Evolutionary conservation across 1,284 basidiomycete genomes (phyloP), one percentile per base, ranked within the genome.

Genomic region (Wolfiporia cocos): DNA sequence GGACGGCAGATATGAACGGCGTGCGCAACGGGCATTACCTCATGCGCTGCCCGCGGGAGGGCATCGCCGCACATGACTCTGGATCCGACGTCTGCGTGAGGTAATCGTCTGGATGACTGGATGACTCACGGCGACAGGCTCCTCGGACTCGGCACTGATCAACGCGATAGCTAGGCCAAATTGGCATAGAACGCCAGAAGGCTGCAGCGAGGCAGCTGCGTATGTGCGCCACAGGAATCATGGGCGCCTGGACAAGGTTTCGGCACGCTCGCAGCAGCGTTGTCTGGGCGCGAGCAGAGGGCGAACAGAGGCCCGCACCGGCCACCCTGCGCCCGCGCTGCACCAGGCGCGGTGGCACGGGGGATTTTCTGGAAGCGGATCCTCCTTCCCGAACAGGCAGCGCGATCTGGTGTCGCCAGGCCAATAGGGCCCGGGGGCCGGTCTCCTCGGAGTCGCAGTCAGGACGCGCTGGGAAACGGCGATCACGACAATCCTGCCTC

Each of bases 401-500:
- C n/a, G n/a, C n/a, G n/a, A n/a, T n/a, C n/a, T n/a, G n/a, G n/a
- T n/a, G n/a, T n/a, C n/a, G n/a, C 20, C 30, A 20, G 29, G 19
- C 19, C 18, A 31, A 18, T 36, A 21, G 29, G 24, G 18, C 31
- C 42, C 34, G 34, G 32, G 24, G 30, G 32, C 42, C 42, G 43
- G 38, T 40, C 33, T 41, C 33, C 34, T 44, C 43, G 43, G 38
- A 35, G 14, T 20, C 6, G 4, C 21, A 32, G n/a, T 30, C 15
- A 34, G 34, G 39, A 33, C 18, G n/a, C 14, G 19, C 22, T 20
- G 36, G 44, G 20, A 37, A 41, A 32, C 39, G 44, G 33, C 44
- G 44, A 46, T 46, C 44, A 41, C 39, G 44, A 23, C 39, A 41
- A 46, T 46, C 44, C 44, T 34, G 34, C 36, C 34, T n/a, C 4